Base-by-base conservation (phyloP, 208 protist species). In the Spironucleus salmonicida region DNA sequence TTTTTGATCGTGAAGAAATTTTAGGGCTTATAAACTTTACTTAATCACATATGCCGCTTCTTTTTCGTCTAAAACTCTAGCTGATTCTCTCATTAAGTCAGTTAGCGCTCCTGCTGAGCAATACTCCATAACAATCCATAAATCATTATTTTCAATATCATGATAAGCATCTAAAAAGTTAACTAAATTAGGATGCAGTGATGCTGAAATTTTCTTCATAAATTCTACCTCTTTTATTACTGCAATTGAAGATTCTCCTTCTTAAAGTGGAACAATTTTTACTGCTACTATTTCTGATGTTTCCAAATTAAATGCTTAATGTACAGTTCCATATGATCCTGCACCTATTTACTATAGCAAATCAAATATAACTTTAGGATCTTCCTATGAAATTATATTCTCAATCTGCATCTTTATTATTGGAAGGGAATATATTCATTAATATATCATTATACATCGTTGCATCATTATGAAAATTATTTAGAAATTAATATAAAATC, bases 1-100 rank as follows among this genome's bases (percentile, higher is more conserved):
- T 30, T 87, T 77, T 23, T 86, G 58, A 27, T 49, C 40, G 76
- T 95, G 91, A 35, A 94, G 80, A 75, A 90, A 93, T 35, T 87
- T 79, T 11, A 94, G 80, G 29, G 82, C 89, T 19, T 81, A 42
- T 88, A 81, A 35, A 0, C 62, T 32, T 1, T 62, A 35, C 23
- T 61, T 49, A 26, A 77, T 27, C 23, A 85, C 69, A 19, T 68
- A 81, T 62, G 88, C 83, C 69, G 87, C 81, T 69, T 90, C 75
- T 9, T 58, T 30, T 68, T 90, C 87, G 34, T 45, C 53, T 45
- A 90, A 77, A n/a, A 40, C 39, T 27, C 76, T 27, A 29, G 71
- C 76, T 1, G 85, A 82, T 11, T 84, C 82, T 38, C 85, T 79
- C 58, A 93, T 79, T 40, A 90, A 78, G 58, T 92, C 87, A 68